Evolutionary conservation across 2,329 filamentous ascomycete species (phyloP), one percentile per base, ranked within the genome.

Genomic region (Fusarium algeriense): DNA sequence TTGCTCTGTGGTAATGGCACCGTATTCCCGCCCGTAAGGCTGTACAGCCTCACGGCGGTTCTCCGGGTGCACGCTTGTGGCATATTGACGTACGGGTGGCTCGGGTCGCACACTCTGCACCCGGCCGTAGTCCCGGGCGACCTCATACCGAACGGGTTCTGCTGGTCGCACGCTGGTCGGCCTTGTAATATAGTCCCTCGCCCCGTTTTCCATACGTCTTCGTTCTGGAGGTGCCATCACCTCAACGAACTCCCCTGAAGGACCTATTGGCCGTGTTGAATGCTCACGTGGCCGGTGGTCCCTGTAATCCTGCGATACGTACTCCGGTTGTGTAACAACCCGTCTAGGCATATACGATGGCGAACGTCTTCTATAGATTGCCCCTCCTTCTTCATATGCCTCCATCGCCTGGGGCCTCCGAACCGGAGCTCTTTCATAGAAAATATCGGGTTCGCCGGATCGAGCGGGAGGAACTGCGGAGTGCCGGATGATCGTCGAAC

Each of bases 361-460:
- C 6, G 90, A 84, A 3, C 84, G 75, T 59, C 84, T 82, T 50
- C 83, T 80, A 71, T 90, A 90, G 7, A 88, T 75, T 30, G 84
- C 73, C 7, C 81, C 80, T 26, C 85, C 84, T 32, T 90, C 88
- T 30, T 86, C 84, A 60, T 85, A 85, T 4, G 83, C 79, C 12
- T 84, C 81, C 23, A 84, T 75, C 12, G 75, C 83, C 7, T 87
- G 79, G 61, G 87, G 85, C 64, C 87, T 85, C 38, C 87, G 86
- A 26, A 84, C 83, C 2, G 86, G 83, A 15, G 85, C 81, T 72
- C 91, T 87, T 76, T 95, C 93, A 73, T 94, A 94, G 45, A 91
- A 80, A 56, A 89, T 77, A 60, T 90, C 87, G 28, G 85, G 81
- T 34, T 90, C 88, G 19, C 84, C 80, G 26, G 79, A 77, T 38